Evolutionary conservation across 192 early-diverging fungal species (phyloP).

Genomic region (Chytriomyces sp.): DNA sequence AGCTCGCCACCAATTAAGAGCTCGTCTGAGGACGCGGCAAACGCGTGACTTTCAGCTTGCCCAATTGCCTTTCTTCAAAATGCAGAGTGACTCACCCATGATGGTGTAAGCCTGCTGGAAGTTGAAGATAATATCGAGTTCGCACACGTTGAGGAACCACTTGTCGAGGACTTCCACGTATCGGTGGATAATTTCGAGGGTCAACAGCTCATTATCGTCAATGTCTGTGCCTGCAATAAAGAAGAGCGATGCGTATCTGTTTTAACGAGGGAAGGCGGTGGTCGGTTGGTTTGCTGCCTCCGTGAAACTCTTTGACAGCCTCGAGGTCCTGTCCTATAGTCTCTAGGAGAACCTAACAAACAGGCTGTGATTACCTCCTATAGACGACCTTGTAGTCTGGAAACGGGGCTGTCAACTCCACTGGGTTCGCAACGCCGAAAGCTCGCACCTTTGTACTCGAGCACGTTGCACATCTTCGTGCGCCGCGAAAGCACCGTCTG

Average conservation of each 20-base stretch:
- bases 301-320: too few species aligned
- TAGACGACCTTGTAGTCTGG: slow-evolving; percentile 75
- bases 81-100: slow-evolving; percentile 31
- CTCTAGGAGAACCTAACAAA: not conserved
- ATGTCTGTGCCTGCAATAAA: slow-evolving; percentile 88
- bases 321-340: too few species aligned
- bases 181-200: slow-evolving; percentile 93
- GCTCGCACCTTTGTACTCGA: slow-evolving; percentile 82
- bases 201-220: slow-evolving; percentile 91
- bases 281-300: not conserved
- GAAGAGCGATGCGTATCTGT: slow-evolving; percentile 91
- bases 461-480: slow-evolving; percentile 96
- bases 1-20: slow-evolving; percentile 83
- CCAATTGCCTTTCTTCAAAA: not conserved
- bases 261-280: not conserved
- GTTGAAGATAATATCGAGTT: slow-evolving; percentile 96
- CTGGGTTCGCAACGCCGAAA: not conserved
- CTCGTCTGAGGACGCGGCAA: slow-evolving; percentile 45
- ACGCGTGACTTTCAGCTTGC: not conserved
- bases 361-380: slow-evolving; percentile 48
- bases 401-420: slow-evolving; percentile 14
- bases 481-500: slow-evolving; percentile 82
- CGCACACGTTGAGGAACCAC: slow-evolving; percentile 95
- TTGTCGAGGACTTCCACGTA: slow-evolving; percentile 96
- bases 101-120: slow-evolving; percentile 74